Conservation (phyloP, 805 yeast genomes). For the Metschnikowia anglica region DNA sequence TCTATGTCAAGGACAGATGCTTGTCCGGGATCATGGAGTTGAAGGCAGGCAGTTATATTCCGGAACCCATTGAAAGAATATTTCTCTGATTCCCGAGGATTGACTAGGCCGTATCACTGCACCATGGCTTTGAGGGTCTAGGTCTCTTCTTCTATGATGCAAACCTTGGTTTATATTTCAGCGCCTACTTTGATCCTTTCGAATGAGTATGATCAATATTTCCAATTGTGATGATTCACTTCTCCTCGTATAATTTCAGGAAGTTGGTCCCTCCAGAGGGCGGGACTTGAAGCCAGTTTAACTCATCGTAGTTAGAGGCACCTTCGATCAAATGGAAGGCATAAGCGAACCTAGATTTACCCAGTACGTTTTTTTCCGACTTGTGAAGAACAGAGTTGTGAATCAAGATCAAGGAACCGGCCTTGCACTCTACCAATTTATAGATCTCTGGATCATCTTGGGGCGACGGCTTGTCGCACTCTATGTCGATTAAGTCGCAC, state of each 20-base stretch:
- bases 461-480: conserved; percentile 18
- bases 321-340: conserved; percentile 83
- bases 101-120: no score
- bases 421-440: conserved; percentile 57
- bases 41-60: conserved; percentile 5
- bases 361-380: conserved; percentile 58
- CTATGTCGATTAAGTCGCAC: conserved; percentile 52
- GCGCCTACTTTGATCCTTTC: no score
- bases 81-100: no score
- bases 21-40: conserved; percentile 5
- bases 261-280: conserved; percentile 64
- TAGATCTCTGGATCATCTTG: conserved; percentile 43
- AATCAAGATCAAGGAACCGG: conserved; percentile 70
- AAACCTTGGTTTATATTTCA: no score
- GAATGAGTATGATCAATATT: no score
- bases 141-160: no score
- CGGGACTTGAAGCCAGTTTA: conserved; percentile 80
- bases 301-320: conserved; percentile 52
- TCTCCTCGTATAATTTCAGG: conserved; percentile 41
- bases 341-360: conserved; percentile 66
- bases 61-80: conserved; percentile 9
- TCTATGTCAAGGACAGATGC: conserved; percentile 1
- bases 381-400: conserved; percentile 72
- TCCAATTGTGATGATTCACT: neutral
- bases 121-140: no score